These are phyloP conservation scores for Scutellaria minor DNA, from an alignment of 257 asterid genomes.

Conservation along the genomic window DNA sequence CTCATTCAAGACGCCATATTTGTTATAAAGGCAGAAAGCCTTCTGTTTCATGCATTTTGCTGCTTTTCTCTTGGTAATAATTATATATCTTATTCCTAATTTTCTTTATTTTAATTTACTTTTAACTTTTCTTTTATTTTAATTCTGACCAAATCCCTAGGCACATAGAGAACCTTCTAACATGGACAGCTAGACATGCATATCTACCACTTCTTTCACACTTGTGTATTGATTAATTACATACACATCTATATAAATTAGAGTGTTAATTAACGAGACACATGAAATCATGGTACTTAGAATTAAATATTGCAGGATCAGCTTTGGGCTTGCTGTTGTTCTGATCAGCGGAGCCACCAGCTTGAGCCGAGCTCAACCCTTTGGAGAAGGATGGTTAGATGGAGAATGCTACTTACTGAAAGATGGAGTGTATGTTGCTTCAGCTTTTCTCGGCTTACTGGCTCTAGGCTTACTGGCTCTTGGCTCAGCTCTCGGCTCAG, in stretches of 20 bases:
- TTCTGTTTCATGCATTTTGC: constrained; percentile 45
- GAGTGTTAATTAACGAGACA: too few relatives aligned
- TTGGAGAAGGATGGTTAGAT: constrained; percentile 81
- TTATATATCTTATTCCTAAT: not conserved
- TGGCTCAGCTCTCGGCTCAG: constrained; percentile 46
- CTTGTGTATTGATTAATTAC: too few relatives aligned
- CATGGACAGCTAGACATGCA: constrained; percentile 42
- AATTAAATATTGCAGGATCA: constrained; percentile 52
- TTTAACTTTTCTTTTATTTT: not conserved
- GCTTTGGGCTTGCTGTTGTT: constrained; percentile 52
- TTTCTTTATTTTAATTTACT: not conserved
- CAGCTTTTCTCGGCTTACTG: constrained; percentile 46
- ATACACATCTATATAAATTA: too few relatives aligned
- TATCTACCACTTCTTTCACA: too few relatives aligned
- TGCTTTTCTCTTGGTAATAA: constrained; percentile 63
- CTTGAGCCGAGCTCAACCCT: constrained; percentile 58
- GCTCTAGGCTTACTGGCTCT: constrained; percentile 52
- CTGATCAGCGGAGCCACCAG: constrained; percentile 59
- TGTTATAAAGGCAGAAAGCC: constrained; percentile 40
- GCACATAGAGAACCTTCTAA: constrained; percentile 31
- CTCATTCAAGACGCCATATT: constrained; percentile 32
- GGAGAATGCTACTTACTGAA: constrained; percentile 53
- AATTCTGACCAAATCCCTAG: too few relatives aligned
- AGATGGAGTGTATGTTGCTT: constrained; percentile 57
- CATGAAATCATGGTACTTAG: too few relatives aligned